Evolutionary conservation across 2,329 filamentous ascomycete genomes (phyloP), one percentile per base, ranked within the genome.

Genomic region (Pezicula rhizophila): DNA sequence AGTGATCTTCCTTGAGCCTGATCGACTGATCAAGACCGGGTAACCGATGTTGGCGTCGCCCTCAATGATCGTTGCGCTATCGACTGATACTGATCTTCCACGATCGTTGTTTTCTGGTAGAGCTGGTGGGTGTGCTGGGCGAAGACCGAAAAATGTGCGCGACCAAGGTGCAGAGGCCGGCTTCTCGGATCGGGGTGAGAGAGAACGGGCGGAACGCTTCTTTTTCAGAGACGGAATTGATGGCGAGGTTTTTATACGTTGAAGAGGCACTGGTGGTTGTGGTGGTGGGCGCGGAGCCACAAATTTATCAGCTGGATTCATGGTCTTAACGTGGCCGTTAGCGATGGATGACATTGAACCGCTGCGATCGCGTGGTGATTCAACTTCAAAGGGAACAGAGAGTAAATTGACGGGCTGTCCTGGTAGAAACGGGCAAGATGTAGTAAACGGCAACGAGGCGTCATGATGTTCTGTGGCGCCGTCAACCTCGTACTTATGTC

Each of bases 321-420:
- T 85, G 1, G 88, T 93, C 63, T 80, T 85, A 59, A 79, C 78
- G 56, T 84, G 76, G 46, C 76, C 72, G 39, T 69, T 73, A 45
- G 73, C 69, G 45, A 83, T 69, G 6, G 82, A 85, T 58, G 72
- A 82, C 57, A 81, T 72, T 4, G 85, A 90, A 49, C 76, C 80
- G 59, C 84, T 86, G 53, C 85, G 79, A 51, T 75, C 69, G 51
- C 80, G 75, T 53, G 73, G 68, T 38, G 74, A 69, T 54, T 77
- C 76, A 35, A 74, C 61, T 65, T 95, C 85, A 31, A 80, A 72
- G 12, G 92, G 92, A 10, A 97, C 81, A 47, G 87, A 82, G 48
- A 97, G 72, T 12, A 89, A 80, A 68, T 97, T 96, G 64, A 96
- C 80, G 2, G 79, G 78, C 67, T 96, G 92, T 12, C 92, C 92